Percentiles rank a stretch among this genome's conserved stretches.
Conservation (phyloP, 305 asterid species). For the Striga hermonthica region DNA sequence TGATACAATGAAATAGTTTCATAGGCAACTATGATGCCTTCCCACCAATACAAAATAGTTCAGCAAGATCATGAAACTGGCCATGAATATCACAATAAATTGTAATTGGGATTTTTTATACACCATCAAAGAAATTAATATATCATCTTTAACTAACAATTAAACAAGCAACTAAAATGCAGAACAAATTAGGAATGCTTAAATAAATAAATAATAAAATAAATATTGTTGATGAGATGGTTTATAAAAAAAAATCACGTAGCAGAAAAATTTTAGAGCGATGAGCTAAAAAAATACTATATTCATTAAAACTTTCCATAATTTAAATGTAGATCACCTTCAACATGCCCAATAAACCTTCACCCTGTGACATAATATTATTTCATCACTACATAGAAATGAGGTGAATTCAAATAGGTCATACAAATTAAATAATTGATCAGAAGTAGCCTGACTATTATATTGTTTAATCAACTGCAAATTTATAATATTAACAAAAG, state of each 20-base stretch:
- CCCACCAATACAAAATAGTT: slow-evolving; percentile 93
- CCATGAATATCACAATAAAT: slow-evolving; percentile 98
- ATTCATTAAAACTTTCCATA: neutral
- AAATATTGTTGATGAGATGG: neutral
- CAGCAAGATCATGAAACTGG: slow-evolving; percentile 96
- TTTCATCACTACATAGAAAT: neutral
- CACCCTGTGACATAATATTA: neutral
- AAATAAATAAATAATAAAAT: neutral
- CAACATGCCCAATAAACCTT: neutral
- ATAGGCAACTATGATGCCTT: slow-evolving; percentile 49
- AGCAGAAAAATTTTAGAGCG: neutral
- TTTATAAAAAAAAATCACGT: neutral
- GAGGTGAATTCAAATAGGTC: slow-evolving; percentile 4
- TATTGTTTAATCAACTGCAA: slow-evolving; percentile 4
- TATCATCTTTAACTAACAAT: slow-evolving; percentile 16
- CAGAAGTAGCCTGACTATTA: slow-evolving; percentile 14
- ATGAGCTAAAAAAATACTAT: neutral
- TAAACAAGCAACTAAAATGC: slow-evolving; percentile 4
- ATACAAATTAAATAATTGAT: slow-evolving; percentile 4
- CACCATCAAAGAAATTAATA: slow-evolving; percentile 29
- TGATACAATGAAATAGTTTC: neutral
- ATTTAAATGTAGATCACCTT: neutral
- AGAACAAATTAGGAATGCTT: slow-evolving; percentile 1
- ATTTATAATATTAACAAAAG: slow-evolving; percentile 1
- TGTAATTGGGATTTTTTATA: slow-evolving; percentile 82